Evolutionary conservation across 148 eudicot genomes (phyloP).

Genomic region (Fagopyrum homotropicum): DNA sequence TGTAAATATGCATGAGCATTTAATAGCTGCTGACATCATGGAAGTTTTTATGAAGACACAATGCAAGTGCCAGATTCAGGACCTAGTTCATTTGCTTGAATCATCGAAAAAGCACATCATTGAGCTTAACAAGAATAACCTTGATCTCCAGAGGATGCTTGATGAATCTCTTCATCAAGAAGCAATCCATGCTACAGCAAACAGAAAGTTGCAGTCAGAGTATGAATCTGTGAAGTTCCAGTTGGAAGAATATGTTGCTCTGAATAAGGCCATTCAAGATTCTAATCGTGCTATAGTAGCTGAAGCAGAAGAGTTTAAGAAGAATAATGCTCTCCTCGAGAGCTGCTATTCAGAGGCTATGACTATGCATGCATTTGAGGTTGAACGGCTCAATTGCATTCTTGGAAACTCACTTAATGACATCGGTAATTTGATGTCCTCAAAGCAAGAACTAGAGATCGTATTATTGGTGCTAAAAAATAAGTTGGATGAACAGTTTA

Average conservation of each 20-base stretch:
- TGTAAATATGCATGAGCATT: slow-evolving; percentile 33
- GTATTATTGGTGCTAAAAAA: slow-evolving; percentile 37
- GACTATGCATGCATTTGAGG: slow-evolving; percentile 21
- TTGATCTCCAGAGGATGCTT: slow-evolving; percentile 28
- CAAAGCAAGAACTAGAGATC: slow-evolving; percentile 56
- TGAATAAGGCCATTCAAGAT: slow-evolving; percentile 34
- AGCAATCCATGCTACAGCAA: slow-evolving; percentile 35
- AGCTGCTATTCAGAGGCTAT: slow-evolving; percentile 19
- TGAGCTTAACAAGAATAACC: slow-evolving; percentile 33
- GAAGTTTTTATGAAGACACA: slow-evolving; percentile 34
- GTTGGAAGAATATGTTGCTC: slow-evolving; percentile 32
- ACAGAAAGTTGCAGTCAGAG: slow-evolving; percentile 28
- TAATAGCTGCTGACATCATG: slow-evolving; percentile 48
- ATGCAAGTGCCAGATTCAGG: slow-evolving; percentile 35
- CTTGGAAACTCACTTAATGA: slow-evolving; percentile 36
- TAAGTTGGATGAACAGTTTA: slow-evolving; percentile 39
- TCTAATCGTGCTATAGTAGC: slow-evolving; percentile 26
- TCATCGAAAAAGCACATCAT: slow-evolving; percentile 23
- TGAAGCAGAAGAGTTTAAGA: slow-evolving; percentile 39
- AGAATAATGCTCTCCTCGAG: slow-evolving; percentile 25
- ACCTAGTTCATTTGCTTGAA: slow-evolving; percentile 27
- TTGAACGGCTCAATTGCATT: slow-evolving; percentile 21
- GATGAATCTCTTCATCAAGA: slow-evolving; percentile 34
- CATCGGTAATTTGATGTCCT: slow-evolving; percentile 34
- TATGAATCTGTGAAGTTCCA: slow-evolving; percentile 39